Conservation (phyloP, 2,329 filamentous ascomycete genomes). For the Diaporthe sp. region DNA sequence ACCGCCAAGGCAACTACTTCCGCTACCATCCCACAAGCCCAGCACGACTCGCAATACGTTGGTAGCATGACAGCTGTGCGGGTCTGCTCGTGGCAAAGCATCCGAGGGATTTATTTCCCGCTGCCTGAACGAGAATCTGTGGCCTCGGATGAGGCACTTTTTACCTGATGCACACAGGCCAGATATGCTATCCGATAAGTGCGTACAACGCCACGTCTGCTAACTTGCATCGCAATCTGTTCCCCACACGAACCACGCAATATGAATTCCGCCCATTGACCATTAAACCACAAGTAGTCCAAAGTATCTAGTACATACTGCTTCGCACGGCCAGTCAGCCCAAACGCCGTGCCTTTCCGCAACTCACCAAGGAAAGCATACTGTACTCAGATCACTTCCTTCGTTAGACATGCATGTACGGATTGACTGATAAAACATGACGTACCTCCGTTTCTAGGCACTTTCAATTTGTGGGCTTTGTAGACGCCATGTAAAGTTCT, state of each 20-base stretch:
- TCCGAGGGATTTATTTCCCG: background rate
- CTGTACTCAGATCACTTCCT: background rate
- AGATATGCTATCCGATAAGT: background rate
- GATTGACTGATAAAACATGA: background rate
- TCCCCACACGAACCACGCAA: background rate
- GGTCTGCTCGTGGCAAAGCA: background rate
- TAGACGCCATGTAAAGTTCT: background rate
- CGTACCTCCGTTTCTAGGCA: background rate
- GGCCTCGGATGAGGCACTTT: background rate
- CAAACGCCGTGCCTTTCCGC: background rate
- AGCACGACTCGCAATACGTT: background rate
- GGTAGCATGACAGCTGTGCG: too few relatives aligned
- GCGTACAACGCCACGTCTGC: background rate
- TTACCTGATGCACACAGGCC: background rate
- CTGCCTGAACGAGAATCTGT: background rate
- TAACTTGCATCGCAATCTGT: background rate
- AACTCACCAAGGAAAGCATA: background rate
- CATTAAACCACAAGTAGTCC: background rate
- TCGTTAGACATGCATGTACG: background rate
- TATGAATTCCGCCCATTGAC: background rate
- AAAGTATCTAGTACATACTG: background rate
- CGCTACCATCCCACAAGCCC: background rate
- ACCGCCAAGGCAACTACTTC: background rate
- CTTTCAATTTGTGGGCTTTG: background rate
- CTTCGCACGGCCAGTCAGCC: background rate